These are phyloP conservation scores for Lasiosphaeria miniovina DNA, from an alignment of 495 filamentous ascomycete species.

Conservation along the genomic window DNA sequence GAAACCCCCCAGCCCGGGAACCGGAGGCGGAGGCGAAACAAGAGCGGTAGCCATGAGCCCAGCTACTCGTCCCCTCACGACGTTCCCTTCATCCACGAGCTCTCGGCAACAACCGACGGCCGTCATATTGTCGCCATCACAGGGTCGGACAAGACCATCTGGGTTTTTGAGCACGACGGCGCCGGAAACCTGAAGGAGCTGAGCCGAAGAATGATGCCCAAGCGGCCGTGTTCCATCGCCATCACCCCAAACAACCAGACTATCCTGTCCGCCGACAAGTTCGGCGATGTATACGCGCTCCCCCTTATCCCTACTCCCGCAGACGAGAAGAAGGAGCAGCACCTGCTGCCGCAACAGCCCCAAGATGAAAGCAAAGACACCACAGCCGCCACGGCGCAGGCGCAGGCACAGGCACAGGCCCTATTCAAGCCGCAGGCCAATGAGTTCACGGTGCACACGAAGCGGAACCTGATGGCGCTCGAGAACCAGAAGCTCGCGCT, in stretches of 20 bases:
- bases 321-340: constrained; percentile 10
- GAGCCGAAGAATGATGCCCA: constrained; percentile 80
- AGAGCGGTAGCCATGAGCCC: constrained; percentile 12
- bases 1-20: constrained; percentile 1
- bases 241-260: constrained; percentile 64
- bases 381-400: constrained; percentile 19
- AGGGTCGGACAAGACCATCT: constrained; percentile 83
- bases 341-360: constrained; percentile 5
- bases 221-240: constrained; percentile 73
- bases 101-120: constrained; percentile 58
- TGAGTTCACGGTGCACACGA: constrained; percentile 76
- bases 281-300: constrained; percentile 91
- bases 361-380: background rate
- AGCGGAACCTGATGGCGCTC: constrained; percentile 70
- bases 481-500: constrained; percentile 63
- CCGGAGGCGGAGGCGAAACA: constrained; percentile 15
- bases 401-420: background rate
- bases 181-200: constrained; percentile 62
- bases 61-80: constrained; percentile 18
- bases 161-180: constrained; percentile 67
- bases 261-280: constrained; percentile 86
- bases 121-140: constrained; percentile 73
- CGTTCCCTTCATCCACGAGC: constrained; percentile 46
- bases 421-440: constrained; percentile 56
- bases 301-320: constrained; percentile 58